Conservation (phyloP, 805 yeast species). For the Yamadazyma sp. region DNA sequence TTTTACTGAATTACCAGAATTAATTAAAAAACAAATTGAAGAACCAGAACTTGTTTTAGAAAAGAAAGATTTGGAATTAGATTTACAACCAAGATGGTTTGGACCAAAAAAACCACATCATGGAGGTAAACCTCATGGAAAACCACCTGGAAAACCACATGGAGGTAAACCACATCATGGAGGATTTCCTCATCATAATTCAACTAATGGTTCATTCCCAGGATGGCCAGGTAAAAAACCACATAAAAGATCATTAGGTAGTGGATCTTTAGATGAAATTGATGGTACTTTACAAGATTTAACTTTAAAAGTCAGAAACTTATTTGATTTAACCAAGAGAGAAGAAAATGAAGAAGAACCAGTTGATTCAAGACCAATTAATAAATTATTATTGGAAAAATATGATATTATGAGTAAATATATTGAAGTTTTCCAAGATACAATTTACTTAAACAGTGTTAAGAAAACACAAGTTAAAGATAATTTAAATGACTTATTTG, state of each 20-base stretch:
- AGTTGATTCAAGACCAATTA: neutral
- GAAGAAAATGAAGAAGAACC: neutral
- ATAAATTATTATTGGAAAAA: constrained; percentile 1
- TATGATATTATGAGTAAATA: constrained; percentile 1
- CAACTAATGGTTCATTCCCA: neutral
- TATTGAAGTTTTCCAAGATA: constrained; percentile 4
- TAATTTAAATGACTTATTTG: constrained; percentile 1
- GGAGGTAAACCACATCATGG: constrained; percentile 1
- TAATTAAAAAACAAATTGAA: constrained; percentile 4
- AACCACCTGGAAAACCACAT: constrained; percentile 1
- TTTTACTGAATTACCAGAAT: constrained; percentile 3
- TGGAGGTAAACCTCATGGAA: constrained; percentile 1
- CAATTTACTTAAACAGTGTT: constrained; percentile 3
- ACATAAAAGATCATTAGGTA: no score
- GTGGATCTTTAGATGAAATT: constrained; percentile 7
- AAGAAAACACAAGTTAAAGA: constrained; percentile 2
- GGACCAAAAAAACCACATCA: no score
- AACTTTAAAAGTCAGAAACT: neutral
- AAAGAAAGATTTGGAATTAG: constrained; percentile 3
- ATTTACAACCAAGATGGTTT: constrained; percentile 1
- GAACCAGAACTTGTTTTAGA: neutral
- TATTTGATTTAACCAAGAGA: neutral
- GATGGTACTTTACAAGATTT: constrained; percentile 1
- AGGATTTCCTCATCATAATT: neutral
- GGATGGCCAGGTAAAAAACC: neutral